These are phyloP conservation scores for Camellia japonica DNA, from an alignment of 148 eudicot species.

Conservation along the genomic window DNA sequence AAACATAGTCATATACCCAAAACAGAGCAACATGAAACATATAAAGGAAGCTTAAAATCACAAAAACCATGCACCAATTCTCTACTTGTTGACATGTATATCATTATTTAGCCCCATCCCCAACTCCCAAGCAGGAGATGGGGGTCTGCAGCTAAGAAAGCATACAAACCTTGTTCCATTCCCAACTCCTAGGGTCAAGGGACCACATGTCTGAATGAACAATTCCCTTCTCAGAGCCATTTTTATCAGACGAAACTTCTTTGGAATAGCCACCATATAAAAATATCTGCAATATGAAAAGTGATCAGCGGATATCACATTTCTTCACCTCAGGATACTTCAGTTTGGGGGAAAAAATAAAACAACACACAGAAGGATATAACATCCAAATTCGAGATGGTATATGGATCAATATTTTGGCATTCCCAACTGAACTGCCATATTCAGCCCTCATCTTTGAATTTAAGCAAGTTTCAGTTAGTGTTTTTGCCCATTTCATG, in stretches of 20 bases:
- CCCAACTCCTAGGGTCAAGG: constrained; percentile 97
- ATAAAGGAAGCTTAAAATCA: background rate
- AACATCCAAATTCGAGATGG: background rate
- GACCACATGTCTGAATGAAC: constrained; percentile 98
- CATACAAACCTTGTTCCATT: constrained; percentile 88
- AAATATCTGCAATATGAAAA: constrained; percentile 56
- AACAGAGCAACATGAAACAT: constrained; percentile 5
- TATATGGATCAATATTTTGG: background rate
- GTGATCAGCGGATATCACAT: background rate
- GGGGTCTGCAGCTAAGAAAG: constrained; percentile 1
- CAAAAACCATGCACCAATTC: constrained; percentile 8
- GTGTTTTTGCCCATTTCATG: background rate
- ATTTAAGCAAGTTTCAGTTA: background rate
- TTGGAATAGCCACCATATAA: constrained; percentile 94
- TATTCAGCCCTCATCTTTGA: background rate
- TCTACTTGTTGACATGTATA: background rate
- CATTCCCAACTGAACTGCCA: background rate
- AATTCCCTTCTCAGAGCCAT: constrained; percentile 80
- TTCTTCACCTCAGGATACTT: background rate
- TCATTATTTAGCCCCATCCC: background rate
- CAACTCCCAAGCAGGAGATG: background rate
- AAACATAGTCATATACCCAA: background rate
- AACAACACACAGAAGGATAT: background rate
- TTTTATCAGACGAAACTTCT: constrained; percentile 79
- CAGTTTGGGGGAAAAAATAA: background rate